These are phyloP conservation scores for Carex kokanica DNA, from an alignment of 176 grass and related monocot species.

Conservation along the genomic window DNA sequence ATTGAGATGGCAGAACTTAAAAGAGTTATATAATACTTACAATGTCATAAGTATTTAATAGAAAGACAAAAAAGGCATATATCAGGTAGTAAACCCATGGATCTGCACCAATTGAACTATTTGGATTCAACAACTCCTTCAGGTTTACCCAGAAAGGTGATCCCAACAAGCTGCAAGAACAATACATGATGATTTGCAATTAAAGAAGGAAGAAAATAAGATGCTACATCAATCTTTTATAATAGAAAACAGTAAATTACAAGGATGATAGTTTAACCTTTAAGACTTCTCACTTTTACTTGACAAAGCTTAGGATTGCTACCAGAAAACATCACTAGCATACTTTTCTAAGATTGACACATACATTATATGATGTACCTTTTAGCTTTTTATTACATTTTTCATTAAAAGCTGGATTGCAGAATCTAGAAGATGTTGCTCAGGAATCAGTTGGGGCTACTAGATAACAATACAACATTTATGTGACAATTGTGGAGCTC, in stretches of 20 bases:
- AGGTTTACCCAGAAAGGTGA: slow-evolving; percentile 65
- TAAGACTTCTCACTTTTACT: not conserved
- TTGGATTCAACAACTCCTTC: slow-evolving; percentile 82
- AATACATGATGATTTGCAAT: slow-evolving; percentile 25
- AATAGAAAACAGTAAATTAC: slow-evolving; percentile 21
- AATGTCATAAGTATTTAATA: slow-evolving; percentile 99
- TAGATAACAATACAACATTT: not conserved
- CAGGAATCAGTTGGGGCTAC: not conserved
- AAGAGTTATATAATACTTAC: slow-evolving; percentile 48
- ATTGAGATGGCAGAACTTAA: not conserved
- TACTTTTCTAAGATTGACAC: not conserved
- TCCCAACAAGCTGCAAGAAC: slow-evolving; percentile 68
- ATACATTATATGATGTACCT: not conserved
- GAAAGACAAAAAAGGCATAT: slow-evolving; percentile 77
- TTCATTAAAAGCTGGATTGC: not conserved
- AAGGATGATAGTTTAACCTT: not conserved
- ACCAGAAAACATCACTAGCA: not conserved
- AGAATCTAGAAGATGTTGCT: not conserved
- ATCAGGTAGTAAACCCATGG: slow-evolving; percentile 84
- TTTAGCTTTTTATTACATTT: not conserved
- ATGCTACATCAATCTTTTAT: not conserved
- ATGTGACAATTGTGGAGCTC: not conserved
- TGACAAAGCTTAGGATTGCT: not conserved
- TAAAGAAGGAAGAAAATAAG: slow-evolving; percentile 23
- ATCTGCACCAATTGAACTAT: slow-evolving; percentile 48